A percentile compares a stretch with the other conserved stretches of the same genome.
Evolutionary conservation across 2,329 filamentous ascomycete species (phyloP).

Genomic region (Trichoderma sp.): DNA sequence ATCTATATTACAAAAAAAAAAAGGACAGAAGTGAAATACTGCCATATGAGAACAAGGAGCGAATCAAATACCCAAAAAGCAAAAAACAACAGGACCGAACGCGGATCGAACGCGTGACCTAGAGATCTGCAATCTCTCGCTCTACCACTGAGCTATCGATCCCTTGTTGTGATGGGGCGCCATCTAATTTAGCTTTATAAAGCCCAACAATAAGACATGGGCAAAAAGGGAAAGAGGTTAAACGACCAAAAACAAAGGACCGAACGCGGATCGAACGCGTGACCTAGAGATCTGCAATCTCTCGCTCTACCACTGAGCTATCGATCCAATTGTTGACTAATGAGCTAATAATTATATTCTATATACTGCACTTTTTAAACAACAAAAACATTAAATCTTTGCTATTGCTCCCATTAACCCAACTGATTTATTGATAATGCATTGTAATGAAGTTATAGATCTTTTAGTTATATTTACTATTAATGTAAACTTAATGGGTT

Average conservation of each 20-base stretch:
- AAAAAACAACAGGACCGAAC: slow-evolving; percentile 2
- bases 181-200: too few species aligned
- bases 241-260: background rate
- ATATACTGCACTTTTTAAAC: too few species aligned
- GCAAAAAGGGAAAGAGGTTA: too few species aligned
- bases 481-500: too few species aligned
- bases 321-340: background rate
- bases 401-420: too few species aligned
- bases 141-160: slow-evolving; percentile 18
- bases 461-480: too few species aligned
- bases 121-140: slow-evolving; percentile 18
- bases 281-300: slow-evolving; percentile 18
- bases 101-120: slow-evolving; percentile 13
- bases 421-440: too few species aligned
- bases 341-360: too few species aligned
- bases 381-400: too few species aligned
- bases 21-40: too few species aligned
- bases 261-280: slow-evolving; percentile 11
- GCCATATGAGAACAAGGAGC: background rate
- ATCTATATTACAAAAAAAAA: background rate
- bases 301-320: slow-evolving; percentile 18
- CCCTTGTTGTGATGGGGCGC: background rate
- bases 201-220: too few species aligned
- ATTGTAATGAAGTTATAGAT: too few species aligned
- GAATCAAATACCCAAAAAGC: background rate